Conservation (phyloP, 345 rosid genomes). For the Capsella bursapastoris region DNA sequence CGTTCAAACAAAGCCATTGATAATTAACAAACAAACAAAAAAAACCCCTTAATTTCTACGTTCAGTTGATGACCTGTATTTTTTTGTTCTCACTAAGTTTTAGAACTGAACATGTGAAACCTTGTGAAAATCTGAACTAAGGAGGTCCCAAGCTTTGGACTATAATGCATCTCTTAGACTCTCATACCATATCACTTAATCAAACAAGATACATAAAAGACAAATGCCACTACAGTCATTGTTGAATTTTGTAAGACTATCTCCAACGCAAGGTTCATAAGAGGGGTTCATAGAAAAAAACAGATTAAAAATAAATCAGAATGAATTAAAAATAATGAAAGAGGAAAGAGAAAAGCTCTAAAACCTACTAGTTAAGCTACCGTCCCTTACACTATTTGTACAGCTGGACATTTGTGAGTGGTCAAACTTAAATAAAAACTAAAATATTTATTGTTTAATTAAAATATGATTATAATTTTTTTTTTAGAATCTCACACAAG, state of each 20-base stretch:
- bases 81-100: constrained; percentile 1
- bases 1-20: constrained; percentile 25
- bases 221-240: not conserved
- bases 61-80: not conserved
- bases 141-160: constrained; percentile 4
- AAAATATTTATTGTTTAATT: no score
- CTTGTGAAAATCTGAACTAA: not conserved
- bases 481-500: no score
- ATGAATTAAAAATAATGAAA: no score
- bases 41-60: constrained; percentile 1
- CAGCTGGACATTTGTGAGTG: no score
- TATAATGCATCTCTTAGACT: not conserved
- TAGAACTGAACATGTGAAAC: constrained; percentile 7
- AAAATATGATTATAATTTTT: no score
- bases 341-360: no score
- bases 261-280: no score
- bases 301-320: no score
- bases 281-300: no score
- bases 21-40: constrained; percentile 32
- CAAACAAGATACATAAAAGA: not conserved
- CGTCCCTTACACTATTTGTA: no score
- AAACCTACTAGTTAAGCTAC: no score
- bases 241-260: not conserved
- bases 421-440: no score
- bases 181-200: not conserved